Evolutionary conservation across 2,329 filamentous ascomycete genomes (phyloP).

Genomic region (Talaromyces sp.): DNA sequence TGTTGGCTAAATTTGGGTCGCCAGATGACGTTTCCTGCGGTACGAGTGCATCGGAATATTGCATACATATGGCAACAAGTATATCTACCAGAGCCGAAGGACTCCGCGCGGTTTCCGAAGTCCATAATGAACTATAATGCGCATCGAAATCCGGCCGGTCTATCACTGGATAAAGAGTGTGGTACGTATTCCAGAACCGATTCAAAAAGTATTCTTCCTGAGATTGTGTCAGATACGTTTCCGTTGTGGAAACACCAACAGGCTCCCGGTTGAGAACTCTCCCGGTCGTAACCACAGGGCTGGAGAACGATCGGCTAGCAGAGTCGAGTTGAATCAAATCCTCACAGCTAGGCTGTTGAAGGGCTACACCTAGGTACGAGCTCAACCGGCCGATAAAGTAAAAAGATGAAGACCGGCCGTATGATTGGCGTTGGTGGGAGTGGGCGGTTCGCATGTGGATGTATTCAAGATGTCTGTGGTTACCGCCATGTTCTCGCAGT

Average conservation of each 20-base stretch:
- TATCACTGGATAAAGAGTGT: slow-evolving; percentile 5
- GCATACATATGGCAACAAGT: slow-evolving; percentile 8
- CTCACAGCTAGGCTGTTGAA: neutral
- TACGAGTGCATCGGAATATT: slow-evolving; percentile 7
- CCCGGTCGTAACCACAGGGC: neutral
- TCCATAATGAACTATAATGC: slow-evolving; percentile 6
- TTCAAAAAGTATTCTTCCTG: slow-evolving; percentile 9
- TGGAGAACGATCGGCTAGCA: neutral
- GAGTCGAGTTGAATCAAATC: slow-evolving; percentile 3
- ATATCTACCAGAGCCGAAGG: slow-evolving; percentile 9
- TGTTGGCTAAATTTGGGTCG: neutral
- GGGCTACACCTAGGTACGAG: neutral
- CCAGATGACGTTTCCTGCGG: neutral
- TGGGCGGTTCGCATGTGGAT: slow-evolving; percentile 1
- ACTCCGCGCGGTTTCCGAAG: neutral
- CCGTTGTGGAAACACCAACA: neutral
- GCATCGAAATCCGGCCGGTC: slow-evolving; percentile 1
- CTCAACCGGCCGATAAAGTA: slow-evolving; percentile 8
- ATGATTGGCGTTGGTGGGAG: slow-evolving; percentile 1
- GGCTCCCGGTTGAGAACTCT: neutral
- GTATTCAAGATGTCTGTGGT: neutral
- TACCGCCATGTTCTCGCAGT: neutral
- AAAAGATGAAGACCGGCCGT: slow-evolving; percentile 7
- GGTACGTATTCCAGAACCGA: slow-evolving; percentile 4
- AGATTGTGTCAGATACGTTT: slow-evolving; percentile 1